These are phyloP conservation scores for Trichoderma gracile DNA, from an alignment of 2,329 filamentous ascomycete genomes.

Conservation along the genomic window DNA sequence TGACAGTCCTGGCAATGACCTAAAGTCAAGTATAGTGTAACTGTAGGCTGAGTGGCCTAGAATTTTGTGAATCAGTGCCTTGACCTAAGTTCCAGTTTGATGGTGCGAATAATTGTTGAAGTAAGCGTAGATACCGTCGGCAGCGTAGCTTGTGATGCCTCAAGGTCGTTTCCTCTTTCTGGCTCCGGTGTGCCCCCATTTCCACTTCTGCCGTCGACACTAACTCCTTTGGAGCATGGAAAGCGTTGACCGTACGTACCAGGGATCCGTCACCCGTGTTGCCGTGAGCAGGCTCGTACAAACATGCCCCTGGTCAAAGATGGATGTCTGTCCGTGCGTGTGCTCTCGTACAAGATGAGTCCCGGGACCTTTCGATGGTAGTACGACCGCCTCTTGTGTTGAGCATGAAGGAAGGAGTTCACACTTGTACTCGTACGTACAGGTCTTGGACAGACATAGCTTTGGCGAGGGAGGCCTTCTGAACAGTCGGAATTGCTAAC, in stretches of 20 bases:
- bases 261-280: background rate
- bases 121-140: background rate
- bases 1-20: background rate
- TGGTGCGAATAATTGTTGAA: background rate
- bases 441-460: background rate
- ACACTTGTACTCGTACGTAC: background rate
- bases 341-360: background rate
- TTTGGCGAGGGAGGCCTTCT: constrained; percentile 5
- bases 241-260: background rate
- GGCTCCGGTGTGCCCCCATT: background rate
- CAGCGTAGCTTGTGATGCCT: background rate
- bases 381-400: background rate
- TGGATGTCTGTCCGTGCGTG: background rate
- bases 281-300: constrained; percentile 6
- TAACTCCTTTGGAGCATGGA: background rate
- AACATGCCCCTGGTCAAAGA: too few species aligned
- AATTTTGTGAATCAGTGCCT: background rate
- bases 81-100: background rate
- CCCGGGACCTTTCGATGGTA: background rate
- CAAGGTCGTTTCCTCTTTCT: background rate
- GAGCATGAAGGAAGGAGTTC: constrained; percentile 7
- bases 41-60: background rate
- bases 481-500: constrained; percentile 3
- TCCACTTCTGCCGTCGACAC: constrained; percentile 2
- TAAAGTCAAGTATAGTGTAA: background rate